Conservation (phyloP, 495 filamentous ascomycete species). For the Cetradonia linearis region DNA sequence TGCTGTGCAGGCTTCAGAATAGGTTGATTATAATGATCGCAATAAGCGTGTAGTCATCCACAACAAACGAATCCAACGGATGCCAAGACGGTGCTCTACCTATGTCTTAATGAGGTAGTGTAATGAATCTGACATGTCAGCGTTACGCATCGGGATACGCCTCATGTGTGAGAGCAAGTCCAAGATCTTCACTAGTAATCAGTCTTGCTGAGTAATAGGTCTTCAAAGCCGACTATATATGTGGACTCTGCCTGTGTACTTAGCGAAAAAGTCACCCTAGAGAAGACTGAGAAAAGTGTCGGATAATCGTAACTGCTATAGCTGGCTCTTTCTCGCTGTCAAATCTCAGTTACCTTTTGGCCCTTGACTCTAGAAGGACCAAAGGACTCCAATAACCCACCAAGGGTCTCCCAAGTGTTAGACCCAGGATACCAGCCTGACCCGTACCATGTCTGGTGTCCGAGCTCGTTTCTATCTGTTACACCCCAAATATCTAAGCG, state of each 20-base stretch:
- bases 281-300: background rate
- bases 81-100: no score
- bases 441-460: slow-evolving; percentile 19
- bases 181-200: no score
- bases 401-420: slow-evolving; percentile 6
- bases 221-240: background rate
- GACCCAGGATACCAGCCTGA: slow-evolving; percentile 13
- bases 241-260: background rate
- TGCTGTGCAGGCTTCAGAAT: no score
- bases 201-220: no score
- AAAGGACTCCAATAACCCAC: background rate
- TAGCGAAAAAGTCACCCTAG: background rate
- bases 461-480: slow-evolving; percentile 4
- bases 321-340: no score
- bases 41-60: no score
- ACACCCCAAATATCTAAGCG: slow-evolving; percentile 30
- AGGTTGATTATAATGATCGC: no score
- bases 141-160: no score
- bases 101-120: no score
- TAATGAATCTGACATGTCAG: no score
- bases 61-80: no score
- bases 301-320: background rate
- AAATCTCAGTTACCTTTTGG: background rate
- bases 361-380: background rate
- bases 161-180: no score